phyloP scores from a whole-genome alignment of 192 early-diverging fungal species.

The Entomortierella beljakovae region DNA sequence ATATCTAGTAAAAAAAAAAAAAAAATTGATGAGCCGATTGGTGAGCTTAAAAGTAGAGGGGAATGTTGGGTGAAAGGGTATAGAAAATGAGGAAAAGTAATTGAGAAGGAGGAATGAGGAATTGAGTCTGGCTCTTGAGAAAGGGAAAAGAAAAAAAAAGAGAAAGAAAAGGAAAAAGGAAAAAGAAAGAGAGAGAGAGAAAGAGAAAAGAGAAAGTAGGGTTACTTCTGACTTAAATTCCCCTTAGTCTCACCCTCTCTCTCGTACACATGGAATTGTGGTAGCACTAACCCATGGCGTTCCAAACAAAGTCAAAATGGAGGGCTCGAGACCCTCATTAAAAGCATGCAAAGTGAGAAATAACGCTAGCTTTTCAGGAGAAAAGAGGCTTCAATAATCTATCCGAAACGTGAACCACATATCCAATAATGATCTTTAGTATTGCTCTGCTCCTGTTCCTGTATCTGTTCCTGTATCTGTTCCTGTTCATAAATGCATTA shows the following conservation, averaged over 20 bases:
- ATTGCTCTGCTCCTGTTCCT: too few relatives aligned
- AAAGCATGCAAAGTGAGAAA: slow-evolving; percentile 4
- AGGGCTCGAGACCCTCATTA: not conserved
- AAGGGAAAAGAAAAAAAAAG: slow-evolving; percentile 6
- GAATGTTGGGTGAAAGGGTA: not conserved
- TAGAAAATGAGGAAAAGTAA: not conserved
- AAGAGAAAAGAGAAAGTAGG: not conserved
- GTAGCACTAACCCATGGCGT: too few relatives aligned
- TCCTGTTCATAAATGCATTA: too few relatives aligned
- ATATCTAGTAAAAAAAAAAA: not conserved
- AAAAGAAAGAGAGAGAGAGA: slow-evolving; percentile 3
- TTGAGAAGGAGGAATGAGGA: not conserved
- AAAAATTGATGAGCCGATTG: not conserved
- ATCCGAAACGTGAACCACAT: too few relatives aligned
- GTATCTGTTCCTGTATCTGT: too few relatives aligned
- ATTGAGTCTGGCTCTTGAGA: not conserved
- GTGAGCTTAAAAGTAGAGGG: not conserved
- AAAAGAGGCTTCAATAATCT: too few relatives aligned
- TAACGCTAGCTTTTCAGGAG: not conserved
- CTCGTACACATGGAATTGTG: too few relatives aligned
- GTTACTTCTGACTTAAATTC: too few relatives aligned
- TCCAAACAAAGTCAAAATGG: not conserved
- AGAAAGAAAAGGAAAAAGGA: not conserved
- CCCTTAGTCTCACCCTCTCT: too few relatives aligned
- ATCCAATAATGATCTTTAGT: too few relatives aligned